Percentiles rank a stretch among this genome's conserved stretches.
phyloP scores from a whole-genome alignment of 2,329 filamentous ascomycete genomes.

The Orbilia quercus region DNA sequence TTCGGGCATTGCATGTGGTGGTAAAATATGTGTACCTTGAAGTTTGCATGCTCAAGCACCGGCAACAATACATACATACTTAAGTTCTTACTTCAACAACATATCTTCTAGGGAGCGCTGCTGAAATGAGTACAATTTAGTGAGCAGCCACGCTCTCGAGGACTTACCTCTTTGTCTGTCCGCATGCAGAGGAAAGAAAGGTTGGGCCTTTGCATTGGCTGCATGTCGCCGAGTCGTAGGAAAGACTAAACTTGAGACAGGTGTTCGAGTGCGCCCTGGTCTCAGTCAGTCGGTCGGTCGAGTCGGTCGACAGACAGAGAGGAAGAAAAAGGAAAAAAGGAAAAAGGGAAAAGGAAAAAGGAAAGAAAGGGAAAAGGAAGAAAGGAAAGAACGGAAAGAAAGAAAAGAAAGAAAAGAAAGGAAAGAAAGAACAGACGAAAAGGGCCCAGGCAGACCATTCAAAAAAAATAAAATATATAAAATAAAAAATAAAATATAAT shows the following conservation, averaged over 20 bases:
- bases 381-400: conserved; percentile 30
- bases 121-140: too few relatives aligned
- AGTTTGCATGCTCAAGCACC: too few relatives aligned
- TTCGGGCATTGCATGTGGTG: too few relatives aligned
- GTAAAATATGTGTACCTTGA: too few relatives aligned
- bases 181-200: neutral
- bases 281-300: conserved; percentile 21
- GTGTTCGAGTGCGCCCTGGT: conserved; percentile 50
- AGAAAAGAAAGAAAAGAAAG: too few relatives aligned
- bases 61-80: too few relatives aligned
- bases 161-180: too few relatives aligned
- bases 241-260: conserved; percentile 55
- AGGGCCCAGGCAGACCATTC: too few relatives aligned
- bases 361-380: conserved; percentile 21
- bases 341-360: conserved; percentile 8
- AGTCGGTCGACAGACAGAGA: conserved; percentile 1
- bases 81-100: too few relatives aligned
- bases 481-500: conserved; percentile 16
- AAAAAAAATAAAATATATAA: conserved; percentile 19
- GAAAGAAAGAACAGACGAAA: too few relatives aligned
- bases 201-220: conserved; percentile 11
- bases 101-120: too few relatives aligned
- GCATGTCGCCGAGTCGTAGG: conserved; percentile 32
- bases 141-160: too few relatives aligned
- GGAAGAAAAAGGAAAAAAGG: conserved; percentile 2